These are phyloP conservation scores for Penicillium dipodomyicola DNA, from an alignment of 495 filamentous ascomycete species.

Conservation along the genomic window DNA sequence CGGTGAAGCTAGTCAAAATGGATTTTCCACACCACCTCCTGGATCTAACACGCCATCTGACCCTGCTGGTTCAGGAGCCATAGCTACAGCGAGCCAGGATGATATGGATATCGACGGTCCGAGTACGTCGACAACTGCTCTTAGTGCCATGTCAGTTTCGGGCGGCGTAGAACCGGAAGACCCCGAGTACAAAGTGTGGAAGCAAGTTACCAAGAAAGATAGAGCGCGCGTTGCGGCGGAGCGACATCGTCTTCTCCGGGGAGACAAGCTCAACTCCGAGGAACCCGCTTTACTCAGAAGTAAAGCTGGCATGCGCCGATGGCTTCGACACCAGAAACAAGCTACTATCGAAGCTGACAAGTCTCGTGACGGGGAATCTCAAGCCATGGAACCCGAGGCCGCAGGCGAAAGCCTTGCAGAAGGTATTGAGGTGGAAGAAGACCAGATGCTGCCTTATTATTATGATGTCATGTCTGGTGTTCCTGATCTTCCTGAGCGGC, in stretches of 20 bases:
- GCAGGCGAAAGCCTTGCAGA: constrained; percentile 77
- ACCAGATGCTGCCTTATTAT: constrained; percentile 81
- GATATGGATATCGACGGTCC: constrained; percentile 83
- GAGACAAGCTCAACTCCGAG: constrained; percentile 79
- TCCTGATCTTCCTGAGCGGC: constrained; percentile 72
- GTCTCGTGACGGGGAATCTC: constrained; percentile 45
- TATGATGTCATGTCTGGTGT: constrained; percentile 85
- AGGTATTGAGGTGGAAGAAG: constrained; percentile 83
- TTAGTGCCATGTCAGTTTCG: constrained; percentile 44
- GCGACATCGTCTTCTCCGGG: constrained; percentile 77
- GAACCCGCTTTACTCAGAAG: constrained; percentile 82
- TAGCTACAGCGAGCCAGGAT: constrained; percentile 60
- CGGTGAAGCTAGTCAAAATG: constrained; percentile 72
- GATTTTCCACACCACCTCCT: constrained; percentile 75
- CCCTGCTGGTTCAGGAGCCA: constrained; percentile 61
- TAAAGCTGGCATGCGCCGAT: constrained; percentile 75
- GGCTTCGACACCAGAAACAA: constrained; percentile 70
- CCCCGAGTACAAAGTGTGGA: constrained; percentile 95
- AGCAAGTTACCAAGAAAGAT: constrained; percentile 96
- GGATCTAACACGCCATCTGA: constrained; percentile 75
- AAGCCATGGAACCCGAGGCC: constrained; percentile 45
- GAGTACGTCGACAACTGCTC: constrained; percentile 57
- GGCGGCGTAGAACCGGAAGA: constrained; percentile 65
- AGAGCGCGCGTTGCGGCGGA: constrained; percentile 79
- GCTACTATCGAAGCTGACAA: constrained; percentile 53